A percentile compares a stretch with the other conserved stretches of the same genome.
Evolutionary conservation across 306 rosid species (phyloP).

Genomic region (Luffa acutangula): DNA sequence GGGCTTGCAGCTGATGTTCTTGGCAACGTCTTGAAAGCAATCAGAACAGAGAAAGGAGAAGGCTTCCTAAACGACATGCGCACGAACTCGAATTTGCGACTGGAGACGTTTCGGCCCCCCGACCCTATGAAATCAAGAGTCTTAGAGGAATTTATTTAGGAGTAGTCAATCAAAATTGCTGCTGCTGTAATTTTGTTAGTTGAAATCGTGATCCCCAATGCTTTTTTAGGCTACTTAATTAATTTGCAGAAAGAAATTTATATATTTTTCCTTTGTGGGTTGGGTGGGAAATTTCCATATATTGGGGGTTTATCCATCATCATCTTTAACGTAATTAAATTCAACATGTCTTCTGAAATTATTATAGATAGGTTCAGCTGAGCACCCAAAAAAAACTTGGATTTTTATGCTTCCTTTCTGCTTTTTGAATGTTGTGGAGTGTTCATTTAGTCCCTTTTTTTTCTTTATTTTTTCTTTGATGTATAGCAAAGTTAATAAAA

Average conservation of each 20-base stretch:
- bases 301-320: conserved; percentile 21
- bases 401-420: not conserved
- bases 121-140: conserved; percentile 38
- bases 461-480: not conserved
- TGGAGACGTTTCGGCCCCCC: conserved; percentile 58
- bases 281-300: conserved; percentile 25
- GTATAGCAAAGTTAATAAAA: conserved; percentile 1
- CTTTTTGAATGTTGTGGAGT: not conserved
- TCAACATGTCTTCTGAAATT: conserved; percentile 17
- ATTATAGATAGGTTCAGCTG: conserved; percentile 1
- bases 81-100: conserved; percentile 35
- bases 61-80: conserved; percentile 29
- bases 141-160: conserved; percentile 64
- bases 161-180: conserved; percentile 26
- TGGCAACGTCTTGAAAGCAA: conserved; percentile 53
- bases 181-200: conserved; percentile 37
- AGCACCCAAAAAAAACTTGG: not conserved
- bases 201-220: conserved; percentile 23
- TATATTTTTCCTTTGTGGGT: conserved; percentile 9
- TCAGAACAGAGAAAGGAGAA: conserved; percentile 57
- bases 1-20: conserved; percentile 83
- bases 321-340: conserved; percentile 35
- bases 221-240: conserved; percentile 27
- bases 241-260: conserved; percentile 34
- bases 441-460: not conserved